Evolutionary conservation across 1,284 basidiomycete genomes (phyloP).

Genomic region (Flammula alnicola): DNA sequence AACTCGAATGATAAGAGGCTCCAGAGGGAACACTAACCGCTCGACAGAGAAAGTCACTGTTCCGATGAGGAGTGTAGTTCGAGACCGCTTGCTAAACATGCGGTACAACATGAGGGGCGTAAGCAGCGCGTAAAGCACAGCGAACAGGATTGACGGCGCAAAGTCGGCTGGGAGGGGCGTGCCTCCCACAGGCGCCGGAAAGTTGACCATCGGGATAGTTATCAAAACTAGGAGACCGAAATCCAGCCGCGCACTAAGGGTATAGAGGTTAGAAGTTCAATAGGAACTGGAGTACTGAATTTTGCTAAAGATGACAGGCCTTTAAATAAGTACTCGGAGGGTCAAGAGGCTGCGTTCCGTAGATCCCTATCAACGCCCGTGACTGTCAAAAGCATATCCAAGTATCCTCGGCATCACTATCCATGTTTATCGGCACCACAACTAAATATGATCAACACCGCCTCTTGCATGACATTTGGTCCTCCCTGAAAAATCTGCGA

Average conservation of each 20-base stretch:
- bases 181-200: constrained; percentile 40
- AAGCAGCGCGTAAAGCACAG: constrained; percentile 2
- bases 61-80: constrained; percentile 5
- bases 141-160: constrained; percentile 39
- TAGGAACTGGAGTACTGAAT: not conserved
- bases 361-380: too few relatives aligned
- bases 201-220: constrained; percentile 21
- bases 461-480: too few relatives aligned
- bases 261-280: not conserved
- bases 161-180: constrained; percentile 35
- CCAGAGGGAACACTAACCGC: constrained; percentile 33
- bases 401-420: too few relatives aligned
- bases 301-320: too few relatives aligned
- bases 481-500: too few relatives aligned
- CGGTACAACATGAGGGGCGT: constrained; percentile 6
- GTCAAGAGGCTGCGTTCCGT: too few relatives aligned
- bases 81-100: constrained; percentile 8
- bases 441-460: too few relatives aligned
- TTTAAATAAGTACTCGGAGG: too few relatives aligned
- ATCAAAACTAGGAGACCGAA: not conserved
- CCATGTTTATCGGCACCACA: too few relatives aligned
- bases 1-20: too few relatives aligned
- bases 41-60: constrained; percentile 33
- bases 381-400: too few relatives aligned
- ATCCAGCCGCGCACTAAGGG: not conserved